Evolutionary conservation across 2,329 filamentous ascomycete genomes (phyloP).

Genomic region (Colletotrichum shisoi): DNA sequence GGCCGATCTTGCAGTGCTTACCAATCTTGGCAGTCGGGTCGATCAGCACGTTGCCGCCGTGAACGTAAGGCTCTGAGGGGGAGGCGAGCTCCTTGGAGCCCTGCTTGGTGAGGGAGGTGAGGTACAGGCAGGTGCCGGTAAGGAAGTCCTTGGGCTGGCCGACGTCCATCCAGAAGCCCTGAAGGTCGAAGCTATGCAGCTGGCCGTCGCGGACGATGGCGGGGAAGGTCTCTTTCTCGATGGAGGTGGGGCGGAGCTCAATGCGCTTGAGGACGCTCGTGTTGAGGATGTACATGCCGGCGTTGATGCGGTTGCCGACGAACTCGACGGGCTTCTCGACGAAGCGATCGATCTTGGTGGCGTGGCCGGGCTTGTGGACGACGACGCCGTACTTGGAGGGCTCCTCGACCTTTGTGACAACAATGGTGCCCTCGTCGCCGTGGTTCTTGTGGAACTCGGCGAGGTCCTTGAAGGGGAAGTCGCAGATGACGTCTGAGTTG

Average conservation of each 20-base stretch:
- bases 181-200: slow-evolving; percentile 94
- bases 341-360: slow-evolving; percentile 94
- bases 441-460: slow-evolving; percentile 91
- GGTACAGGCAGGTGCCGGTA: slow-evolving; percentile 93
- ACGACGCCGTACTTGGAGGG: slow-evolving; percentile 99
- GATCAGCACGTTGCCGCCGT: slow-evolving; percentile 95
- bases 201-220: slow-evolving; percentile 88
- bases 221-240: slow-evolving; percentile 99
- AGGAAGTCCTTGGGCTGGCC: slow-evolving; percentile 99
- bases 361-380: slow-evolving; percentile 92
- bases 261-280: slow-evolving; percentile 89
- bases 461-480: slow-evolving; percentile 91
- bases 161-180: slow-evolving; percentile 99
- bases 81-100: slow-evolving; percentile 83
- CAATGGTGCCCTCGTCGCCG: slow-evolving; percentile 95
- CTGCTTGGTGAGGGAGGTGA: slow-evolving; percentile 90
- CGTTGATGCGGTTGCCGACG: slow-evolving; percentile 98
- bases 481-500: slow-evolving; percentile 98
- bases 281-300: slow-evolving; percentile 97
- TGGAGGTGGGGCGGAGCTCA: slow-evolving; percentile 93
- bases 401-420: slow-evolving; percentile 98
- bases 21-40: slow-evolving; percentile 95
- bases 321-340: slow-evolving; percentile 99
- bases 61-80: slow-evolving; percentile 77
- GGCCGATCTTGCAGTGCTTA: slow-evolving; percentile 97